Evolutionary conservation across 208 protist genomes (phyloP).

Genomic region (Leishmania major): DNA sequence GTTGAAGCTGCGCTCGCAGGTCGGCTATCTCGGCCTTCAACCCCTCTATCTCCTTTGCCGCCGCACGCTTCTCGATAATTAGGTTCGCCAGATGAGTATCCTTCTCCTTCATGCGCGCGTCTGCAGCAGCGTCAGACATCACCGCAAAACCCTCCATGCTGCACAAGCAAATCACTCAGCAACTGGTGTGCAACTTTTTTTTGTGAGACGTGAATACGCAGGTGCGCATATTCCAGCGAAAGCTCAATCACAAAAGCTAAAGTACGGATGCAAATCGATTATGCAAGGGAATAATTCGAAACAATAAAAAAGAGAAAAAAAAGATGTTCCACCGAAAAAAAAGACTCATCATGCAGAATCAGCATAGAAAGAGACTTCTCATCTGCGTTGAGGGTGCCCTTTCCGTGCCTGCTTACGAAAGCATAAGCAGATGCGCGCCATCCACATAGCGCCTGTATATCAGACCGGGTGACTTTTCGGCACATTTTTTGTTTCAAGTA

Average conservation of each 20-base stretch:
- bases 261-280: background rate
- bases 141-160: constrained; percentile 8
- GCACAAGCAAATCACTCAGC: constrained; percentile 1
- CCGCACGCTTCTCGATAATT: constrained; percentile 39
- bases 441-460: background rate
- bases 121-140: constrained; percentile 1
- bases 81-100: constrained; percentile 44
- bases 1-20: constrained; percentile 27
- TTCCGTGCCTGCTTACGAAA: background rate
- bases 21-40: constrained; percentile 41
- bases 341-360: background rate
- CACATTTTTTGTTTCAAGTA: background rate
- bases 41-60: constrained; percentile 39
- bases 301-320: background rate
- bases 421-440: background rate
- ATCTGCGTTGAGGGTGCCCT: background rate
- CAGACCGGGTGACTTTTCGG: background rate
- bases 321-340: background rate
- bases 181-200: background rate
- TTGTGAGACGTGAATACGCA: background rate
- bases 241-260: background rate
- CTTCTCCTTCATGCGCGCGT: constrained; percentile 16
- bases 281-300: background rate
- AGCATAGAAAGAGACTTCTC: background rate
- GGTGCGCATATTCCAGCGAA: background rate